Evolutionary conservation across 257 asterid genomes (phyloP).

Genomic region (Cynanchum wilfordii): DNA sequence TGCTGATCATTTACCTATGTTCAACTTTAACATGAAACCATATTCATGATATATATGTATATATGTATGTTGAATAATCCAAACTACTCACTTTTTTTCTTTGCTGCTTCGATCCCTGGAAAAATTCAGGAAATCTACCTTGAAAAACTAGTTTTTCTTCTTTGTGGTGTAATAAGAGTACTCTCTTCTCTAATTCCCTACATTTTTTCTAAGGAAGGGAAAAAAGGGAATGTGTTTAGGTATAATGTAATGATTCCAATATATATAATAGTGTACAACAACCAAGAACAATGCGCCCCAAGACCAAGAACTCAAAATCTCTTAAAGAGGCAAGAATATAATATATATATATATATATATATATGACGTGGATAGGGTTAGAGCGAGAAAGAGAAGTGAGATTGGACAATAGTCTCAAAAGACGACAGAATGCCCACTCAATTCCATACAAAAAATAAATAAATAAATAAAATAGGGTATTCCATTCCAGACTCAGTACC

Average conservation of each 20-base stretch:
- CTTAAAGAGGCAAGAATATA: neutral
- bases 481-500: neutral
- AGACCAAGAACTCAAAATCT: neutral
- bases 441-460: conserved; percentile 11
- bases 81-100: conserved; percentile 32
- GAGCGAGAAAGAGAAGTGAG: neutral
- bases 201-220: neutral
- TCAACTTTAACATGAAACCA: neutral
- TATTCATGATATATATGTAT: neutral
- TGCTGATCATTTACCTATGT: too few species aligned
- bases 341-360: too few species aligned
- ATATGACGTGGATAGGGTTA: neutral
- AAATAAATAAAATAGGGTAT: neutral
- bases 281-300: neutral
- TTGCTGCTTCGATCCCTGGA: conserved; percentile 22
- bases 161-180: conserved; percentile 4
- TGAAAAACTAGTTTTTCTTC: conserved; percentile 16
- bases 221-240: neutral
- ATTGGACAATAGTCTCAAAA: conserved; percentile 37
- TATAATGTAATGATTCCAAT: conserved; percentile 8
- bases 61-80: conserved; percentile 18
- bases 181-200: neutral
- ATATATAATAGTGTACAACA: neutral
- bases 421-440: conserved; percentile 35
- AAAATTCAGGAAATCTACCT: conserved; percentile 32